Percentiles rank a stretch among this genome's conserved stretches.
phyloP scores from a whole-genome alignment of 2,329 filamentous ascomycete species.

The Venturia carpophila region DNA sequence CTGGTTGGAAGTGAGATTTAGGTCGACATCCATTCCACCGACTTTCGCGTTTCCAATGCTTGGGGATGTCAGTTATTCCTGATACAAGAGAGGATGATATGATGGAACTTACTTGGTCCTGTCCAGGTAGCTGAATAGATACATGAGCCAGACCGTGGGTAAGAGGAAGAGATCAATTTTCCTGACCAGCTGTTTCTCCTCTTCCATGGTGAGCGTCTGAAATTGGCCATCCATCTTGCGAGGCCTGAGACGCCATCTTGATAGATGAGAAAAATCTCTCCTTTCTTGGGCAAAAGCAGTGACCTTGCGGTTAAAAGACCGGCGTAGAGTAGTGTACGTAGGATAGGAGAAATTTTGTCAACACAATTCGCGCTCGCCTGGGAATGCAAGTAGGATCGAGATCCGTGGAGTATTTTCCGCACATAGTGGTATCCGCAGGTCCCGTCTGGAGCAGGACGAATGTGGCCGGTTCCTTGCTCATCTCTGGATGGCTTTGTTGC shows the following conservation, averaged over 20 bases:
- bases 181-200: slow-evolving; percentile 38
- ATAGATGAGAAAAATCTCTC: not conserved
- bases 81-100: not conserved
- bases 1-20: slow-evolving; percentile 38
- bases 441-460: not conserved
- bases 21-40: slow-evolving; percentile 17
- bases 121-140: slow-evolving; percentile 42
- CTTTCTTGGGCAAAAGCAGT: not conserved
- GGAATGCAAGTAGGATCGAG: not conserved
- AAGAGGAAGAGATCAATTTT: slow-evolving; percentile 39
- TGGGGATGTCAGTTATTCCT: not conserved
- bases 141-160: slow-evolving; percentile 45
- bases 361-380: not conserved
- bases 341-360: not conserved
- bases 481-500: not conserved
- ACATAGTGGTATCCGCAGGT: not conserved
- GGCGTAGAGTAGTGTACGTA: not conserved
- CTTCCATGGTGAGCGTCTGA: slow-evolving; percentile 23
- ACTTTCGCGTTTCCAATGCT: slow-evolving; percentile 25
- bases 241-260: slow-evolving; percentile 20
- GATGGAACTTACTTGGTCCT: slow-evolving; percentile 26
- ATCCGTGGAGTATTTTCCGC: not conserved
- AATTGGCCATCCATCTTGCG: slow-evolving; percentile 22
- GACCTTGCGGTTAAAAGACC: slow-evolving; percentile 1
- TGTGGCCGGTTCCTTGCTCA: not conserved